Conservation (phyloP, 2,329 filamentous ascomycete species). For the Rutstroemia sp. region DNA sequence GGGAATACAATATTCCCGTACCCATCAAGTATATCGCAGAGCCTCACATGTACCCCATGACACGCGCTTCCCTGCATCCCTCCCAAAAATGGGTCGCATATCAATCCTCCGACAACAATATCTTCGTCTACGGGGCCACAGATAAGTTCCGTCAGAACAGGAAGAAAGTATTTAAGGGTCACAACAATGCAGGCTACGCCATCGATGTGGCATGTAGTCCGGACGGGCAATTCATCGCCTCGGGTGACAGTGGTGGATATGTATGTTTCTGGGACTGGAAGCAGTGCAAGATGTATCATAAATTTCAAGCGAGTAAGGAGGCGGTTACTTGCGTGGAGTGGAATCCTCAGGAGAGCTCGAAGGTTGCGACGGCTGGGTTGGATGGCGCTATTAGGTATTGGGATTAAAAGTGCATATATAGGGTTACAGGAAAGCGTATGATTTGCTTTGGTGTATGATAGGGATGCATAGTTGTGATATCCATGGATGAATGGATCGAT, state of each 20-base stretch:
- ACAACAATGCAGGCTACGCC: conserved; percentile 91
- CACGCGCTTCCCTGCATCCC: conserved; percentile 75
- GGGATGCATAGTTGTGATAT: too few species aligned
- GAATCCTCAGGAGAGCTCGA: conserved; percentile 96
- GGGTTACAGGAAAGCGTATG: too few species aligned
- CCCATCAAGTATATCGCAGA: conserved; percentile 98
- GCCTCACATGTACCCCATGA: conserved; percentile 96
- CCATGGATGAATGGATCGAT: too few species aligned
- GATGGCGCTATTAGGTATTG: conserved; percentile 88
- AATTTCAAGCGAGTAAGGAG: conserved; percentile 77
- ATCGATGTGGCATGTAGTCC: conserved; percentile 84
- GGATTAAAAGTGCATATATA: conserved; percentile 53
- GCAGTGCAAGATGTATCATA: conserved; percentile 98
- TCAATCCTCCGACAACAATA: conserved; percentile 91
- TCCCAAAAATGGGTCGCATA: conserved; percentile 91
- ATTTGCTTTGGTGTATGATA: too few species aligned
- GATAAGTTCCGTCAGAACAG: conserved; percentile 97
- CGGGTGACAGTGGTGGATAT: conserved; percentile 80
- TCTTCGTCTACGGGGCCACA: conserved; percentile 87
- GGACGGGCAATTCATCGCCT: conserved; percentile 85
- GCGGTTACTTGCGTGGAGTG: conserved; percentile 83
- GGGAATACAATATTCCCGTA: conserved; percentile 98
- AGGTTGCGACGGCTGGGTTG: conserved; percentile 83
- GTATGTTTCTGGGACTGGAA: conserved; percentile 99
- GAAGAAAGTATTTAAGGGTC: conserved; percentile 92